Evolutionary conservation across 257 asterid species (phyloP).

Genomic region (Craterostigma plantagineum): DNA sequence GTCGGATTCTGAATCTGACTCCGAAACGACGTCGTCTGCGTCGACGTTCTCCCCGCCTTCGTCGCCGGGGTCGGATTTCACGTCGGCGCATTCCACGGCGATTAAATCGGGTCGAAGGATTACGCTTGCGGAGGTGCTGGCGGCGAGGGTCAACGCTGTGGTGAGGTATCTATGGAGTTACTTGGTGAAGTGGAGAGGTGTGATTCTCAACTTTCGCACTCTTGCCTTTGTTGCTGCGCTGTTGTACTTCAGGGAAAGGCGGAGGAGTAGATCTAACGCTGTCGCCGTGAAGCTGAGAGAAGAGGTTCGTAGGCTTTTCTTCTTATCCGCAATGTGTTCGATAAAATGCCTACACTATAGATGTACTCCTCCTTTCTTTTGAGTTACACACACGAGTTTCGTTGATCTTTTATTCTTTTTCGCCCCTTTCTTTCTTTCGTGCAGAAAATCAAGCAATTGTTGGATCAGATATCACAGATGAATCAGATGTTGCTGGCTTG

Average conservation of each 20-base stretch:
- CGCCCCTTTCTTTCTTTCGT: background rate
- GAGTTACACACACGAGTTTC: too few relatives aligned
- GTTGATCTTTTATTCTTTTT: background rate
- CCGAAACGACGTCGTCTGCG: conserved; percentile 23
- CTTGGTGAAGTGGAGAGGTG: conserved; percentile 13
- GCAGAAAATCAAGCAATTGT: conserved; percentile 53
- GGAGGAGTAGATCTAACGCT: conserved; percentile 11
- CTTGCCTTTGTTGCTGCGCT: conserved; percentile 16
- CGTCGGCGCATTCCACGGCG: conserved; percentile 4
- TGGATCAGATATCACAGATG: conserved; percentile 56
- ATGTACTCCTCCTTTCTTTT: too few relatives aligned
- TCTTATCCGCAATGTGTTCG: conserved; percentile 15
- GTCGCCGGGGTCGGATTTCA: conserved; percentile 4
- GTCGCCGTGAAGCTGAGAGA: conserved; percentile 18
- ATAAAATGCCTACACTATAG: conserved; percentile 12
- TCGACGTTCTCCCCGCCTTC: conserved; percentile 16
- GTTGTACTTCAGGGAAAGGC: conserved; percentile 21
- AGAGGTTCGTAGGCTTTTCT: conserved; percentile 26
- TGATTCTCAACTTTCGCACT: conserved; percentile 9
- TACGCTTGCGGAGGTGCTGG: conserved; percentile 11
- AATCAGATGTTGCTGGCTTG: conserved; percentile 31
- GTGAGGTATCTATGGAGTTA: conserved; percentile 5
- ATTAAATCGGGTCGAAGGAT: conserved; percentile 9
- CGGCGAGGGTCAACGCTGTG: conserved; percentile 11
- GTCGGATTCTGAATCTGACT: conserved; percentile 12